Evolutionary conservation across 768 basidiomycete species (phyloP).

Genomic region (Crucibulum laeve): DNA sequence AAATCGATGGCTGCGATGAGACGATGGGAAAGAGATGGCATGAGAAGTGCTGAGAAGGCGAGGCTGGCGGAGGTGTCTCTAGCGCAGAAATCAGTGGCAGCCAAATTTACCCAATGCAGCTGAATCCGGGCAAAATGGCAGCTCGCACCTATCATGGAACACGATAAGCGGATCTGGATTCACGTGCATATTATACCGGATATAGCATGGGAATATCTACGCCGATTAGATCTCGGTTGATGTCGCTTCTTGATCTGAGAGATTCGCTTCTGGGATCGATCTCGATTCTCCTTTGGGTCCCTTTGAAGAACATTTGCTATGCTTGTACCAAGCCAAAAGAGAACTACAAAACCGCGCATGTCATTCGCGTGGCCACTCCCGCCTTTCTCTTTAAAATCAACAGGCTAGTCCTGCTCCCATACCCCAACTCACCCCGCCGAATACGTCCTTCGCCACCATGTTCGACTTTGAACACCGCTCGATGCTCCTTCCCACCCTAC

Average conservation of each 20-base stretch:
- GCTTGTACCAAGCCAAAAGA: too few species aligned
- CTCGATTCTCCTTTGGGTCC: neutral
- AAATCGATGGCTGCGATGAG: conserved; percentile 14
- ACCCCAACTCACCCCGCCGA: conserved; percentile 9
- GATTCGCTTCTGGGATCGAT: conserved; percentile 5
- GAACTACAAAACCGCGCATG: too few species aligned
- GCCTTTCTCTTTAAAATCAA: conserved; percentile 8
- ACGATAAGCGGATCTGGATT: conserved; percentile 24
- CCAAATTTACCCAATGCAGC: too few species aligned
- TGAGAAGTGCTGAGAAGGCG: neutral
- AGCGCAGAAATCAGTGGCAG: neutral
- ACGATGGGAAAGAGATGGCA: neutral
- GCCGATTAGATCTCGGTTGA: conserved; percentile 19
- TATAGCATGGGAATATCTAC: conserved; percentile 23
- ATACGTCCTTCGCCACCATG: conserved; percentile 13
- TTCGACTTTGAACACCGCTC: conserved; percentile 11
- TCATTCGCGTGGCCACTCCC: conserved; percentile 14
- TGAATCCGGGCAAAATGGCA: too few species aligned
- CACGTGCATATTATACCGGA: conserved; percentile 14
- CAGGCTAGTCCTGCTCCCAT: conserved; percentile 10
- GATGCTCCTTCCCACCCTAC: conserved; percentile 14
- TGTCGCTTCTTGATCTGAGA: conserved; percentile 8
- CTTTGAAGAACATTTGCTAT: neutral
- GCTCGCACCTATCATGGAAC: conserved; percentile 12
- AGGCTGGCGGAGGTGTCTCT: neutral